Conservation (phyloP, 805 yeast genomes). For the Candida coquimbonensis region DNA sequence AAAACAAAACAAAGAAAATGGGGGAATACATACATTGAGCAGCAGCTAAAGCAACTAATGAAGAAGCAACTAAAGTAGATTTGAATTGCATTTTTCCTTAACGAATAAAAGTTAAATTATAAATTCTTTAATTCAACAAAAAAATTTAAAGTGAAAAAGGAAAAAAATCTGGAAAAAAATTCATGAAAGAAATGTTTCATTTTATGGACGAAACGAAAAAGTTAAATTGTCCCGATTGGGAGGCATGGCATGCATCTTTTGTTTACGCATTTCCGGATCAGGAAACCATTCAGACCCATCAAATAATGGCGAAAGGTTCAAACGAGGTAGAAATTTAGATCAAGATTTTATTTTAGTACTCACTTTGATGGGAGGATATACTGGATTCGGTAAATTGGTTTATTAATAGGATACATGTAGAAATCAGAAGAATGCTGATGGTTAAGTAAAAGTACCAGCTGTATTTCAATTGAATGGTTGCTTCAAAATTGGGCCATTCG, state of each 20-base stretch:
- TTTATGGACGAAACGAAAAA: conserved; percentile 1
- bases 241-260: background rate
- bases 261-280: no score
- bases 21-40: conserved; percentile 32
- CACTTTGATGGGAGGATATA: no score
- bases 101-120: background rate
- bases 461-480: no score
- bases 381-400: no score
- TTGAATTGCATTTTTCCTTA: conserved; percentile 46
- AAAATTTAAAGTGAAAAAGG: background rate
- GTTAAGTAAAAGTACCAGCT: no score
- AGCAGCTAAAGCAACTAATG: conserved; percentile 41
- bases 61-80: conserved; percentile 40
- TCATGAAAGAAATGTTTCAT: background rate
- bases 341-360: no score
- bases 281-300: no score
- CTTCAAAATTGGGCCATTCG: no score
- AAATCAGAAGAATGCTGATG: no score
- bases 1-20: background rate
- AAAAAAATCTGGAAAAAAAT: background rate
- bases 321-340: no score
- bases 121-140: background rate
- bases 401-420: no score
- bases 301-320: no score
- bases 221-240: background rate